Percentiles rank a stretch among this genome's conserved stretches.
phyloP scores from a whole-genome alignment of 192 early-diverging fungal genomes.

The Dissophora ornata region DNA sequence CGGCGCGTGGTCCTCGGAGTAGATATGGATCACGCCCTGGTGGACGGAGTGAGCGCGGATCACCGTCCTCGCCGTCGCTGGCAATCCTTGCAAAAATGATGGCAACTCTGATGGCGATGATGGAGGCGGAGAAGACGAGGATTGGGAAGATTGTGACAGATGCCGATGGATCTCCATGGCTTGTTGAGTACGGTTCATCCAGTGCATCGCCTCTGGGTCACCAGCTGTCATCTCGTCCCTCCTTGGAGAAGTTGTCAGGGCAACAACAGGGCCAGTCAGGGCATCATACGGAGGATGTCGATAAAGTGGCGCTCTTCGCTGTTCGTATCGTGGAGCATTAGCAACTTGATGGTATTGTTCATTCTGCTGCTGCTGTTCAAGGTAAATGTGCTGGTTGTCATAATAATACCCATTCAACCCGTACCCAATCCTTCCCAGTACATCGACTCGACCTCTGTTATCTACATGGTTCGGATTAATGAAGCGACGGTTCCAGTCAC shows the following conservation, averaged over 20 bases:
- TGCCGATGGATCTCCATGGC: no score
- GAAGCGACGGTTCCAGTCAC: constrained; percentile 5
- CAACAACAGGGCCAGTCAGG: neutral
- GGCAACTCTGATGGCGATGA: constrained; percentile 5
- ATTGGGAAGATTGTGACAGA: neutral
- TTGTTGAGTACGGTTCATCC: no score
- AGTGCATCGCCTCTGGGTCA: no score
- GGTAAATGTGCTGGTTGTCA: constrained; percentile 4
- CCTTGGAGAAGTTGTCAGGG: no score
- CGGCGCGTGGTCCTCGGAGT: constrained; percentile 32
- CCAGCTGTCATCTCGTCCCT: no score
- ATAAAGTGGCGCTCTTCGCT: no score
- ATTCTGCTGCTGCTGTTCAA: neutral
- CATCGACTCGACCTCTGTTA: constrained; percentile 2
- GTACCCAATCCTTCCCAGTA: neutral
- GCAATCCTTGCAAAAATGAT: constrained; percentile 16
- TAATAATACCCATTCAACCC: constrained; percentile 4
- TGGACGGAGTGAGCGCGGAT: constrained; percentile 31
- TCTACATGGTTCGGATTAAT: constrained; percentile 1
- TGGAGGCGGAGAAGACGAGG: neutral
- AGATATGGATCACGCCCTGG: constrained; percentile 39
- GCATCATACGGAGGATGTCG: neutral
- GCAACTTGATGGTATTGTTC: neutral
- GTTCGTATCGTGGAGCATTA: no score
- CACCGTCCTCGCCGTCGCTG: constrained; percentile 9